phyloP scores from a whole-genome alignment of 1,139 yeast genomes.

The Nakaseomyces bracarensis region DNA sequence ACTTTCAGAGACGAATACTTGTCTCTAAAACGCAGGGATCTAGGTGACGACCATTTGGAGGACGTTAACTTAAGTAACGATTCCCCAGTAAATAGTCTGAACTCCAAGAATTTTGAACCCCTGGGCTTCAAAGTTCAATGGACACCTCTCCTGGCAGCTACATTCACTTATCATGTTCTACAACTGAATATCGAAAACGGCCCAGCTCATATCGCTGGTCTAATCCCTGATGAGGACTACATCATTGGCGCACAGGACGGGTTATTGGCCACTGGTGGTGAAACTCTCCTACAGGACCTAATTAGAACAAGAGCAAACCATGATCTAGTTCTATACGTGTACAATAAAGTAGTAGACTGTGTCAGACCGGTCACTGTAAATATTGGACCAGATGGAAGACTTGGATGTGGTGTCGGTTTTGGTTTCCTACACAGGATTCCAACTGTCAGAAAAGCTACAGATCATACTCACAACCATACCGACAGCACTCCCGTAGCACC shows the following conservation, averaged over 20 bases:
- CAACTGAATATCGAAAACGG: constrained; percentile 59
- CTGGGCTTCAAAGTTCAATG: constrained; percentile 70
- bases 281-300: constrained; percentile 63
- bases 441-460: constrained; percentile 13
- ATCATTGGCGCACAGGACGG: constrained; percentile 87
- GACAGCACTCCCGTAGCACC: constrained; percentile 9
- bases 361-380: constrained; percentile 79
- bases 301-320: constrained; percentile 53
- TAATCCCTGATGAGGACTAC: constrained; percentile 80
- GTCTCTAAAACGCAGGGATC: constrained; percentile 21
- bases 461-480: constrained; percentile 7
- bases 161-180: constrained; percentile 83
- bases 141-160: constrained; percentile 65
- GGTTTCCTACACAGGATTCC: constrained; percentile 84
- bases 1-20: constrained; percentile 32
- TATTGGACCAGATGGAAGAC: constrained; percentile 66
- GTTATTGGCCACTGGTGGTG: constrained; percentile 76
- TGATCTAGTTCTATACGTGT: constrained; percentile 55
- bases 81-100: not conserved
- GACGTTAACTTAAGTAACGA: constrained; percentile 21
- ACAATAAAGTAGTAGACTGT: constrained; percentile 78
- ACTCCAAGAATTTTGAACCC: constrained; percentile 25
- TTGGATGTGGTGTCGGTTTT: constrained; percentile 94
- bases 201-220: constrained; percentile 80
- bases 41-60: constrained; percentile 16